Evolutionary conservation across 1,284 basidiomycete genomes (phyloP).

Genomic region (Polyporus tsugae): DNA sequence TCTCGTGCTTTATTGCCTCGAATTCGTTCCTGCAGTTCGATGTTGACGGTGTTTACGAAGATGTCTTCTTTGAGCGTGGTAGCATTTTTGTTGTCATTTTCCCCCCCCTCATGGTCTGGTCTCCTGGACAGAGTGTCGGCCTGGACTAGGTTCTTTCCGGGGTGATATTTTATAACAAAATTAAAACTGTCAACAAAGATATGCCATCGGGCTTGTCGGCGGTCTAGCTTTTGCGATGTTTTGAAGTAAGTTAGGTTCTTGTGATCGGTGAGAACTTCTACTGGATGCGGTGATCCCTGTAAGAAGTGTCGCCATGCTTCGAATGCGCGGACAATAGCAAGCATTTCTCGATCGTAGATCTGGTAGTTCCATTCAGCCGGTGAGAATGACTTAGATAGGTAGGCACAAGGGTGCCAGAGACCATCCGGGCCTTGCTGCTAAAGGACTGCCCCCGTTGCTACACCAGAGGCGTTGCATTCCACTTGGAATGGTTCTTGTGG

Average conservation of each 20-base stretch:
- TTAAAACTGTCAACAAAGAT: slow-evolving; percentile 45
- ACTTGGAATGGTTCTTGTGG: slow-evolving; percentile 27
- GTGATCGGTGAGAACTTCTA: slow-evolving; percentile 47
- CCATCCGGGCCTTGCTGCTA: not conserved
- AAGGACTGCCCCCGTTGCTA: not conserved
- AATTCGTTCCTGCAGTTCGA: not conserved
- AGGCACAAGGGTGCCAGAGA: slow-evolving; percentile 41
- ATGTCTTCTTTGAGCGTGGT: slow-evolving; percentile 33
- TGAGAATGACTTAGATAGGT: slow-evolving; percentile 41
- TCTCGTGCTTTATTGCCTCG: not conserved
- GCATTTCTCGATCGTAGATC: slow-evolving; percentile 57
- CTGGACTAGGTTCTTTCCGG: slow-evolving; percentile 44
- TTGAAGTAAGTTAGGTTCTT: slow-evolving; percentile 51
- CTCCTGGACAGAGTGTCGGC: slow-evolving; percentile 50
- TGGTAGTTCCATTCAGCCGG: slow-evolving; percentile 50
- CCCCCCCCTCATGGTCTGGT: slow-evolving; percentile 41
- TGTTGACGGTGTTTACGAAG: slow-evolving; percentile 3
- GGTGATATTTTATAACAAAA: slow-evolving; percentile 47
- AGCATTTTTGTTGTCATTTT: slow-evolving; percentile 43
- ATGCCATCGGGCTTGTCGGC: slow-evolving; percentile 50
- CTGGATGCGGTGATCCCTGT: slow-evolving; percentile 23
- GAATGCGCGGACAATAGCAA: slow-evolving; percentile 46
- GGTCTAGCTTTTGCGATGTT: slow-evolving; percentile 44
- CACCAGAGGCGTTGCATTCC: slow-evolving; percentile 32
- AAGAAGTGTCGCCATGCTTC: slow-evolving; percentile 44